Evolutionary conservation across 148 eudicot species (phyloP), one percentile per base, ranked within the genome.

Genomic region (Persicaria maculosa): DNA sequence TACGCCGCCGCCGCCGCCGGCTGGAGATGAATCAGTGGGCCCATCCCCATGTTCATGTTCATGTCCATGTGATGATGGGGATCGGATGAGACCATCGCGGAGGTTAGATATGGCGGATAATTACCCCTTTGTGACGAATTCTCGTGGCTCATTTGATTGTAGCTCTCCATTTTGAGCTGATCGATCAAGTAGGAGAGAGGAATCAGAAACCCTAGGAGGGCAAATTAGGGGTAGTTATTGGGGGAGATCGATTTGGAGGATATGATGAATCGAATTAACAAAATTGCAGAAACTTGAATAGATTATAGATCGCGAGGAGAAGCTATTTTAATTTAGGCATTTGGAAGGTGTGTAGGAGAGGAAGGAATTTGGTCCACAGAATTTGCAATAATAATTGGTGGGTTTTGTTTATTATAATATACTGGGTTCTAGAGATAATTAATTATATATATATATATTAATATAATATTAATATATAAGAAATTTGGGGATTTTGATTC

Each of bases 101-200:
- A 45, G 15, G 48, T 44, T 45, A 43, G 36, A 71, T 71, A 71
- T 6, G 54, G 47, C 7, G 73, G 72, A 70, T 83, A 83, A 44
- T 70, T 77, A 0, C 72, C 76, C 17, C 83, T 81, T 4, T 78
- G 79, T 40, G 70, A 55, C 20, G 47, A 14, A 40, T 36, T 25
- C 68, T 77, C 75, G 50, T 83, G 86, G 15, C 79, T 76, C 75
- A 81, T 17, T 53, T 84, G 82, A 59, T 75, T 79, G 57, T 83
- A 86, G 9, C 78, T 77, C 52, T 86, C 88, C 88, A 86, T 86
- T 76, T 68, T 14, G 40, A 31, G 40, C 40, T 31, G 40, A 31
- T 31, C 36, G 36, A 31, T 31, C 40, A 2, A 31, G 2, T 0
- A 31, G 40, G 40, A 16, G 7, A 14, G 45, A 7, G 12, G 12